phyloP scores from a whole-genome alignment of 306 rosid genomes.

The Sindora glabra region DNA sequence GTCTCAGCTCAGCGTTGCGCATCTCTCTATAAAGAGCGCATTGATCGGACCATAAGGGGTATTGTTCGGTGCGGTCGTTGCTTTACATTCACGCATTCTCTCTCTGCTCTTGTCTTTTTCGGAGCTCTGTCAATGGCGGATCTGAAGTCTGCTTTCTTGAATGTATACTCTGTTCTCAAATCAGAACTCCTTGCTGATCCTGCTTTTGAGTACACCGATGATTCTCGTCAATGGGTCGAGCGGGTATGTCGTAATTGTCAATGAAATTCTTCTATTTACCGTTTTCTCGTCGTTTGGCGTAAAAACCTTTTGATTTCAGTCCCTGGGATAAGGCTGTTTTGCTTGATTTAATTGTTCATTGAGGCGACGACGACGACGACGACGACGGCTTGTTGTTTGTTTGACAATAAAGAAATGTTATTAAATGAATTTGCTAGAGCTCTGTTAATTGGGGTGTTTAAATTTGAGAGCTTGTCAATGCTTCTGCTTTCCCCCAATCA shows the following conservation, averaged over 20 bases:
- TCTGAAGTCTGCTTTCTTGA: constrained; percentile 57
- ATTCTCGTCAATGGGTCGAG: constrained; percentile 64
- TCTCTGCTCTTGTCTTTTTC: too few relatives aligned
- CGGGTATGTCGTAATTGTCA: constrained; percentile 20
- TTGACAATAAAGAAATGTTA: background rate
- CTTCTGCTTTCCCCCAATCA: too few relatives aligned
- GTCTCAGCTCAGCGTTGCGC: too few relatives aligned
- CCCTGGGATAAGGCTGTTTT: background rate
- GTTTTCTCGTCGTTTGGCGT: too few relatives aligned
- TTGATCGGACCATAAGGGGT: too few relatives aligned
- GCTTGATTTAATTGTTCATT: background rate
- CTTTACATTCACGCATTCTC: too few relatives aligned
- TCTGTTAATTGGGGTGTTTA: background rate
- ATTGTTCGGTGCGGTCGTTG: background rate
- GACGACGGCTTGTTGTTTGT: background rate
- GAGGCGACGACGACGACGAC: too few relatives aligned
- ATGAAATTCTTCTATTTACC: too few relatives aligned
- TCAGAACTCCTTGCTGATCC: constrained; percentile 68
- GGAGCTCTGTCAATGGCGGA: constrained; percentile 47
- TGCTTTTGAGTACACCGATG: constrained; percentile 61
- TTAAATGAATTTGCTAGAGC: background rate
- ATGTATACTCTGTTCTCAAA: constrained; percentile 62
- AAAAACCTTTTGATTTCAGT: background rate
- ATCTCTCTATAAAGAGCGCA: too few relatives aligned
- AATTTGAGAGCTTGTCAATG: background rate